A percentile compares a stretch with the other conserved stretches of the same genome.
phyloP scores from a whole-genome alignment of 306 rosid genomes.

The Cotoneaster glaucophyllus region DNA sequence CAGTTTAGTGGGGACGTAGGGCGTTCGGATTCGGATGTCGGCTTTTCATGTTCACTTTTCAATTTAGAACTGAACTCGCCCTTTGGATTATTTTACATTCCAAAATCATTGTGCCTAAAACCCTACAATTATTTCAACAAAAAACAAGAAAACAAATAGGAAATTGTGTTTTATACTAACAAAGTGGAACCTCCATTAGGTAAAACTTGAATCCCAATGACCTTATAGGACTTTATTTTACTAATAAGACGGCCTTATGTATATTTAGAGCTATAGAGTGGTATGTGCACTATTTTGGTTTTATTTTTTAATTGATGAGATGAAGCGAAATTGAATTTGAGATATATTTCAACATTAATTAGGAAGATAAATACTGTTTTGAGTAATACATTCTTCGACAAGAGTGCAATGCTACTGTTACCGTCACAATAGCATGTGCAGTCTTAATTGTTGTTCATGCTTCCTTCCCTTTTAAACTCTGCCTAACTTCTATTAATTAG shows the following conservation, averaged over 20 bases:
- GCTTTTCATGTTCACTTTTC: slow-evolving; percentile 4
- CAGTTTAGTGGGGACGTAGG: slow-evolving; percentile 9
- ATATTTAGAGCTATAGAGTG: neutral
- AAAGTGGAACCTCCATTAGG: neutral
- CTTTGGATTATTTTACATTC: neutral
- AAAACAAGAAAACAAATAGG: neutral
- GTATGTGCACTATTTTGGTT: neutral
- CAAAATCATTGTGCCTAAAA: neutral
- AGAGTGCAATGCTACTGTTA: neutral
- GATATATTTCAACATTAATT: neutral
- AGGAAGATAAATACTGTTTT: neutral
- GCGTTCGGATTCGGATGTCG: slow-evolving; percentile 24
- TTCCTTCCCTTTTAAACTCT: neutral
- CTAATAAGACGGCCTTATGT: neutral
- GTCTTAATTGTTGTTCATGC: neutral
- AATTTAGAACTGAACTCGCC: neutral
- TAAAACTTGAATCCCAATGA: neutral
- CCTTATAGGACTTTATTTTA: neutral
- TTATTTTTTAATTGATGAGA: no score
- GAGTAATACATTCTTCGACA: neutral
- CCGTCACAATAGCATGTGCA: neutral
- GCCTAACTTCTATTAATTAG: neutral
- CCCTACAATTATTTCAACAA: neutral
- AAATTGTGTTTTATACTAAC: neutral
- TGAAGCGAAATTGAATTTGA: neutral